phyloP scores from a whole-genome alignment of 2,329 filamentous ascomycete genomes.

The Aspergillus calidoustus region DNA sequence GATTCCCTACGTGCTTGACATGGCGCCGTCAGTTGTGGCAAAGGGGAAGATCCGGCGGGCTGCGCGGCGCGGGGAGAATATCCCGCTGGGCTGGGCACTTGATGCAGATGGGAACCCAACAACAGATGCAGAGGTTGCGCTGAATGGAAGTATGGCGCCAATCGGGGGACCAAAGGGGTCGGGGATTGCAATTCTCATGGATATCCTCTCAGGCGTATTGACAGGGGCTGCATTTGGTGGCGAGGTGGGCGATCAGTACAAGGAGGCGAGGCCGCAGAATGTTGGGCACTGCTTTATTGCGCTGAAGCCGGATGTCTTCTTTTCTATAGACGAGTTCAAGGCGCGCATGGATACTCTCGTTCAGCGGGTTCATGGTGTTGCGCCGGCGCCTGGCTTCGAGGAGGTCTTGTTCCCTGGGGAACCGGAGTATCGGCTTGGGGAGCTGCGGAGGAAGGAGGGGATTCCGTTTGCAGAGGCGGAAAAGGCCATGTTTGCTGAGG shows the following conservation, averaged over 20 bases:
- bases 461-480: slow-evolving; percentile 51
- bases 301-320: slow-evolving; percentile 74
- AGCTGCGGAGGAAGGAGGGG: slow-evolving; percentile 45
- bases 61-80: slow-evolving; percentile 45
- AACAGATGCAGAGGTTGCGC: slow-evolving; percentile 70
- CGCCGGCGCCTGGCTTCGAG: slow-evolving; percentile 58
- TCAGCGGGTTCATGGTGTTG: slow-evolving; percentile 54
- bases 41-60: slow-evolving; percentile 53
- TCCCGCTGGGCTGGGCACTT: slow-evolving; percentile 69
- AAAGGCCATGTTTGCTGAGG: too few relatives aligned
- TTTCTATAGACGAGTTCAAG: slow-evolving; percentile 71
- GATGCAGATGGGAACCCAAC: slow-evolving; percentile 70
- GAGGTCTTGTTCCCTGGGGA: slow-evolving; percentile 63
- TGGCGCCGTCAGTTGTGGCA: slow-evolving; percentile 51
- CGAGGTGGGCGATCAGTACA: slow-evolving; percentile 77
- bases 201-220: slow-evolving; percentile 76
- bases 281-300: slow-evolving; percentile 76
- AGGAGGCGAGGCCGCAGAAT: slow-evolving; percentile 68
- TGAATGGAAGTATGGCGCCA: slow-evolving; percentile 79
- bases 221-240: slow-evolving; percentile 80
- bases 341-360: slow-evolving; percentile 62
- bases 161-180: slow-evolving; percentile 86
- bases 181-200: slow-evolving; percentile 81
- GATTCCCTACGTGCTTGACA: slow-evolving; percentile 62
- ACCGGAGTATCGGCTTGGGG: slow-evolving; percentile 56